Percentiles rank a stretch among this genome's conserved stretches.
Evolutionary conservation across 805 yeast genomes (phyloP).

Genomic region (Jamesozyma jinghongensis): DNA sequence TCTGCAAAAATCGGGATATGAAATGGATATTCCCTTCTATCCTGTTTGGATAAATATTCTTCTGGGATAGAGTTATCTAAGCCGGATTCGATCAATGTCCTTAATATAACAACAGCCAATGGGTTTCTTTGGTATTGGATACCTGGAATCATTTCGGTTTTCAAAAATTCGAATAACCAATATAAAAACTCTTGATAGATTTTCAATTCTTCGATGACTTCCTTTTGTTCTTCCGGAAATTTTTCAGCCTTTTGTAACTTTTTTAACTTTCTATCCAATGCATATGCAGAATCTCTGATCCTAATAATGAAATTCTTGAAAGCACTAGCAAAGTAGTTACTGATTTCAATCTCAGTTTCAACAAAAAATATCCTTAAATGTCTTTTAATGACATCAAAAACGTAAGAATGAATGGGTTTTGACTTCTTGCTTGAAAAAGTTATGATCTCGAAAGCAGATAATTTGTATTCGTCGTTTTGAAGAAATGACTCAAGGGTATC

Average conservation of each 20-base stretch:
- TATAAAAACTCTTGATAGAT: constrained; percentile 33
- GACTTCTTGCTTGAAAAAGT: constrained; percentile 57
- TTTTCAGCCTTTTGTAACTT: constrained; percentile 32
- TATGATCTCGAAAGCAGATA: constrained; percentile 51
- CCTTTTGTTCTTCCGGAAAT: constrained; percentile 34
- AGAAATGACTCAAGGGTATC: constrained; percentile 33
- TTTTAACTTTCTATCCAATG: constrained; percentile 42
- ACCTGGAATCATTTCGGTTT: constrained; percentile 42
- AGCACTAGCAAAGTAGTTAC: constrained; percentile 56
- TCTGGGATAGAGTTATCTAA: constrained; percentile 39
- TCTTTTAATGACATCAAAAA: constrained; percentile 37
- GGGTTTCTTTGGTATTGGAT: constrained; percentile 46
- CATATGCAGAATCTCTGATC: constrained; percentile 59
- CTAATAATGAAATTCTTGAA: constrained; percentile 56
- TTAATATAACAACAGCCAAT: constrained; percentile 41
- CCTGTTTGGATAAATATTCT: constrained; percentile 33
- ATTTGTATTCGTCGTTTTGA: constrained; percentile 37
- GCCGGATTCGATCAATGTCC: constrained; percentile 43
- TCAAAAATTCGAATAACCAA: constrained; percentile 32
- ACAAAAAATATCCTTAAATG: constrained; percentile 44
- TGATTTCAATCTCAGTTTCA: constrained; percentile 58
- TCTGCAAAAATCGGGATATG: constrained; percentile 35
- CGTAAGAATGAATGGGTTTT: constrained; percentile 39
- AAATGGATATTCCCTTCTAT: constrained; percentile 43
- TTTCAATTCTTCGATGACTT: constrained; percentile 25